A percentile compares a stretch with the other conserved stretches of the same genome.
Conservation (phyloP, 176 grass and related monocot species). For the Hordeum marinum region DNA sequence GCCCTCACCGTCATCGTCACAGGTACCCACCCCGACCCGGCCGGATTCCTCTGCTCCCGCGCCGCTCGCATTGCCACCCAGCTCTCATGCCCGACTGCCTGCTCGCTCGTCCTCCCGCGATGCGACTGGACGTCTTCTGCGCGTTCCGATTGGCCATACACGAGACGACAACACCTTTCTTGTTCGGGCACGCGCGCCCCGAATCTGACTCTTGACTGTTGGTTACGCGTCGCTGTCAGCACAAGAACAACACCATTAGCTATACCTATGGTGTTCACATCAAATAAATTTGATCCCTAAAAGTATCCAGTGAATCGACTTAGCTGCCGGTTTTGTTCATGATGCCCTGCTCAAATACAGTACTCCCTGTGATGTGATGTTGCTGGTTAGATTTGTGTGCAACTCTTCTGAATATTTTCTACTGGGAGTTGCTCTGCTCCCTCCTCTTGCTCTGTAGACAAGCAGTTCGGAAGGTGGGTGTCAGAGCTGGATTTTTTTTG, state of each 20-base stretch:
- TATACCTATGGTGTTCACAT: not conserved
- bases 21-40: constrained; percentile 28
- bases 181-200: not conserved
- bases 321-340: not conserved
- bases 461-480: not conserved
- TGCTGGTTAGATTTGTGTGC: not conserved
- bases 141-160: not conserved
- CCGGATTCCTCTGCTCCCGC: not conserved
- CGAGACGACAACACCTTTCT: not conserved
- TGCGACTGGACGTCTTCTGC: not conserved
- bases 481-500: not conserved
- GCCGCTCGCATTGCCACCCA: too few species aligned
- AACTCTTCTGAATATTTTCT: not conserved
- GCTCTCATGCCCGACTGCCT: too few species aligned
- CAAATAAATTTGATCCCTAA: not conserved
- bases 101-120: not conserved
- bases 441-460: not conserved
- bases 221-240: not conserved
- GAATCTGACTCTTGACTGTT: not conserved
- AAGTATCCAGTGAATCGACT: not conserved
- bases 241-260: not conserved
- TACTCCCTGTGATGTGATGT: too few species aligned
- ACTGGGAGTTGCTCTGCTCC: not conserved
- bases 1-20: constrained; percentile 78
- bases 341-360: not conserved